These are phyloP conservation scores for Cladosporium halotolerans DNA, from an alignment of 2,329 filamentous ascomycete genomes.

Conservation along the genomic window DNA sequence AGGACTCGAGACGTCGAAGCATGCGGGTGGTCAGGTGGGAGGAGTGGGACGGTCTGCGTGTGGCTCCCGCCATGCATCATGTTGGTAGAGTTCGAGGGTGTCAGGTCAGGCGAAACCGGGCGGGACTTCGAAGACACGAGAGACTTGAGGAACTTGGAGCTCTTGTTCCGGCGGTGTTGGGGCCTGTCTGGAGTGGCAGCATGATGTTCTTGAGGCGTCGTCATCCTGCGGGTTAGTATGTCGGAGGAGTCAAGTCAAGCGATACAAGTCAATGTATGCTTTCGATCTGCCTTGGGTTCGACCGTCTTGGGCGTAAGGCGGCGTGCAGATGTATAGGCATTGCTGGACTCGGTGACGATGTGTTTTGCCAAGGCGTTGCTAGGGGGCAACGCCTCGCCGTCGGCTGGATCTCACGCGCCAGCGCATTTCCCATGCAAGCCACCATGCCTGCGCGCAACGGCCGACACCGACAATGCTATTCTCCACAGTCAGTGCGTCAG, in stretches of 20 bases:
- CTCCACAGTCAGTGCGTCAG: no score
- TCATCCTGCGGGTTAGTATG: conserved; percentile 5
- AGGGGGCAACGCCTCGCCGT: background rate
- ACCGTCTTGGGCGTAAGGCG: background rate
- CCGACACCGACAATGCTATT: background rate
- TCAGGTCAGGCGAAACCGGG: conserved; percentile 24
- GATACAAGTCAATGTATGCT: conserved; percentile 13
- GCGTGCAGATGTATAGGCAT: background rate
- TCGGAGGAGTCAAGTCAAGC: background rate
- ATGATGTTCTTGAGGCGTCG: background rate
- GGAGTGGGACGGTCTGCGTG: conserved; percentile 34
- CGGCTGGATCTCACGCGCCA: background rate
- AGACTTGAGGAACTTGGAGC: conserved; percentile 42
- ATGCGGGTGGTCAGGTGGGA: conserved; percentile 47
- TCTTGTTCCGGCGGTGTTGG: conserved; percentile 26
- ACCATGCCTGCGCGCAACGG: background rate
- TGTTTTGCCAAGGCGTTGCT: background rate
- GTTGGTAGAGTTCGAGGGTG: conserved; percentile 35
- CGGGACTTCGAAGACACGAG: conserved; percentile 44
- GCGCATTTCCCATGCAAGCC: background rate
- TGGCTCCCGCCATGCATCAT: conserved; percentile 18
- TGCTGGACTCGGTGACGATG: no score
- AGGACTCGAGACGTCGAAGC: conserved; percentile 24
- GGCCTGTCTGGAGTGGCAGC: conserved; percentile 8
- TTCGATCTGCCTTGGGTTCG: background rate